These are phyloP conservation scores for Durio zibethinus DNA, from an alignment of 345 rosid species.

Conservation along the genomic window DNA sequence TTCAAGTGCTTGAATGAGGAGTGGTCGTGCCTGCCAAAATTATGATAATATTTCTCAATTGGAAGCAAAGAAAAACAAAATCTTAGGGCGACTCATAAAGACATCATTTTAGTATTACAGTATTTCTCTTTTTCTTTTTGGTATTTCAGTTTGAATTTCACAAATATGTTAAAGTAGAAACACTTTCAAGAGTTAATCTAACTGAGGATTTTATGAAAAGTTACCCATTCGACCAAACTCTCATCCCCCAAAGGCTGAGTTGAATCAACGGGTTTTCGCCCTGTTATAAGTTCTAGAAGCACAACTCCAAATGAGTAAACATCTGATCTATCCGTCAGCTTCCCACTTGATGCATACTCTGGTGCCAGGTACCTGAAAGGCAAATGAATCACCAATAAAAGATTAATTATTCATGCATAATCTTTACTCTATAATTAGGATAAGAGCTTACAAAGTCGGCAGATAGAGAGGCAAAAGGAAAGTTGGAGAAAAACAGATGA, in stretches of 20 bases:
- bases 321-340: conserved; percentile 90
- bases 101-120: too few relatives aligned
- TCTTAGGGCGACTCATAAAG: too few relatives aligned
- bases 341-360: conserved; percentile 95
- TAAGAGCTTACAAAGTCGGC: background rate
- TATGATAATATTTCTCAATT: background rate
- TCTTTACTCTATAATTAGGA: conserved; percentile 1
- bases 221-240: conserved; percentile 98
- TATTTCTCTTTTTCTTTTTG: too few relatives aligned
- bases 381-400: background rate
- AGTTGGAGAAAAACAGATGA: background rate
- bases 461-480: conserved; percentile 15
- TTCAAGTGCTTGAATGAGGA: conserved; percentile 64
- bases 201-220: background rate
- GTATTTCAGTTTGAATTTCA: background rate
- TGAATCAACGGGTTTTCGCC: conserved; percentile 87
- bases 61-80: background rate
- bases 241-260: conserved; percentile 89
- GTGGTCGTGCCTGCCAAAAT: conserved; percentile 70
- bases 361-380: conserved; percentile 83
- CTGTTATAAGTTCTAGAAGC: conserved; percentile 90
- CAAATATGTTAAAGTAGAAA: background rate
- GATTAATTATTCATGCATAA: background rate
- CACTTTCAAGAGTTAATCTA: background rate
- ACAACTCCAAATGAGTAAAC: conserved; percentile 96